phyloP scores from a whole-genome alignment of 306 rosid genomes.

The Lathyrus tuberosus region DNA sequence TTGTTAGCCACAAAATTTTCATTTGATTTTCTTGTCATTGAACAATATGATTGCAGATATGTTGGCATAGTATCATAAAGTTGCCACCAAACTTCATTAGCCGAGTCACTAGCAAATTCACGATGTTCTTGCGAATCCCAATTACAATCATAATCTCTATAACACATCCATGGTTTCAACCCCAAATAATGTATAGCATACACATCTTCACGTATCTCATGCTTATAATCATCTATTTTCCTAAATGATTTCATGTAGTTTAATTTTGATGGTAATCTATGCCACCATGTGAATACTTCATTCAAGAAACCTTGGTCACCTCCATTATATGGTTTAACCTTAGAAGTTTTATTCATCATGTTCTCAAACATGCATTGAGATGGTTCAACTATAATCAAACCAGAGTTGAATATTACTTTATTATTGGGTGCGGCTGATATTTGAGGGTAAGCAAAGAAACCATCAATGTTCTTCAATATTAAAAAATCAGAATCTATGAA shows the following conservation, averaged over 20 bases:
- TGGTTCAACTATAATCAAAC: slow-evolving; percentile 77
- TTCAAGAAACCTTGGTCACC: slow-evolving; percentile 91
- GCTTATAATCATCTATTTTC: neutral
- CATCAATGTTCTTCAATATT: slow-evolving; percentile 50
- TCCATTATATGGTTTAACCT: slow-evolving; percentile 60
- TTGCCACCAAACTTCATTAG: slow-evolving; percentile 74
- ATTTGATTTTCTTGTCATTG: slow-evolving; percentile 56
- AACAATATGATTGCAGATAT: slow-evolving; percentile 56
- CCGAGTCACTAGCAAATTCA: slow-evolving; percentile 63
- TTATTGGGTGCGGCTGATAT: slow-evolving; percentile 66
- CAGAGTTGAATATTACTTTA: slow-evolving; percentile 62
- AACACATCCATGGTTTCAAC: slow-evolving; percentile 88
- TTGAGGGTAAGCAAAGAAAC: slow-evolving; percentile 53
- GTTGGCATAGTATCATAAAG: slow-evolving; percentile 64
- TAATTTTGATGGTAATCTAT: slow-evolving; percentile 54
- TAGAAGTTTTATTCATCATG: slow-evolving; percentile 47
- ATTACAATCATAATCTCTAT: slow-evolving; percentile 88
- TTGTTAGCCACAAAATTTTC: slow-evolving; percentile 46
- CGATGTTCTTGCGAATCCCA: slow-evolving; percentile 57
- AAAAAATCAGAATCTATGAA: slow-evolving; percentile 76
- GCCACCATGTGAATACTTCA: slow-evolving; percentile 86
- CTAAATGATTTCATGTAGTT: slow-evolving; percentile 50
- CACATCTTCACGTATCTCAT: slow-evolving; percentile 30
- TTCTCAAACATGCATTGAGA: slow-evolving; percentile 67
- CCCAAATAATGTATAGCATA: slow-evolving; percentile 71